Evolutionary conservation across 352 stramenopile genomes (phyloP).

Genomic region (Pythium phragmitis): DNA sequence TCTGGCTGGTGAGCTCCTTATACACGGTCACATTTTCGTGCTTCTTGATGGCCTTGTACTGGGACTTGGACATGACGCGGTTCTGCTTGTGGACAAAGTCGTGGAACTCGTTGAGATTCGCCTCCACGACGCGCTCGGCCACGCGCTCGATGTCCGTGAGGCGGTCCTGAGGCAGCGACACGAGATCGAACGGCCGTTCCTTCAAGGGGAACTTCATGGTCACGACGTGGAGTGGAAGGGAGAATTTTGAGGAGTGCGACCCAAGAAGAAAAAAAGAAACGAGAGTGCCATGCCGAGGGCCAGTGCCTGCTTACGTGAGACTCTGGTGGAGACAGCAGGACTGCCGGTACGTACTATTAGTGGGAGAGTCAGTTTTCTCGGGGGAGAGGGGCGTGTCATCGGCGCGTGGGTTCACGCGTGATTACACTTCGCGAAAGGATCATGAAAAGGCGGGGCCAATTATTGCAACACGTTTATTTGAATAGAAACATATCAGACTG

Average conservation of each 20-base stretch:
- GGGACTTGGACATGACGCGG: constrained; percentile 32
- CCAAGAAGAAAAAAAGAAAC: background rate
- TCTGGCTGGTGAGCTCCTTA: constrained; percentile 32
- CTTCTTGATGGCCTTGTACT: constrained; percentile 54
- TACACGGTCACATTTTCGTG: constrained; percentile 50
- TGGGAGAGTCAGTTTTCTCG: background rate
- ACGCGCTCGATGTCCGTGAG: constrained; percentile 32
- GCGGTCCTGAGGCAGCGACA: constrained; percentile 31
- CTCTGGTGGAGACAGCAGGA: background rate
- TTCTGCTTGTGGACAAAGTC: constrained; percentile 27
- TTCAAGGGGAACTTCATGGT: constrained; percentile 26
- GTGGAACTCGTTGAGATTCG: constrained; percentile 33
- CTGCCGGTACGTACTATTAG: background rate
- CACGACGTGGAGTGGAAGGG: background rate
- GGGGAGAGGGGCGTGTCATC: no score
- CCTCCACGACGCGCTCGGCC: constrained; percentile 31
- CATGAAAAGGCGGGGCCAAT: no score
- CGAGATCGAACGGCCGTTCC: constrained; percentile 28
- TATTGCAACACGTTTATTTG: no score
- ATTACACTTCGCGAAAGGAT: no score
- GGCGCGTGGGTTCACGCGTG: no score
- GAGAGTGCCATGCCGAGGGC: background rate
- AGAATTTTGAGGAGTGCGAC: background rate
- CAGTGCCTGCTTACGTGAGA: background rate
- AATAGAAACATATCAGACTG: no score